Conservation (phyloP, 2,329 filamentous ascomycete genomes). For the Lojkania enalia region DNA sequence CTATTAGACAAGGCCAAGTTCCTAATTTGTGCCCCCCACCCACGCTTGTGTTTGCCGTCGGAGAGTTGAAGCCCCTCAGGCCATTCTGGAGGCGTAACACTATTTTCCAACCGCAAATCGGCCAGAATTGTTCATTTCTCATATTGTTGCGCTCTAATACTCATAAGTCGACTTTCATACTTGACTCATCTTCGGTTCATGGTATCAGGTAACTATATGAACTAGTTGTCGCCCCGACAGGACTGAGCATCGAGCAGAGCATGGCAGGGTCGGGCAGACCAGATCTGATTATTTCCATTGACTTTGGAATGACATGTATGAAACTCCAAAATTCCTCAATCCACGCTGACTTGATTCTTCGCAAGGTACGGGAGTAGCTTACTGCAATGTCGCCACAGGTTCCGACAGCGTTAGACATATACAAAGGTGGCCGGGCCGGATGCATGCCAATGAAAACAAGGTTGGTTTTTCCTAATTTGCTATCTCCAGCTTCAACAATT, state of each 20-base stretch:
- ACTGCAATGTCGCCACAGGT: constrained; percentile 20
- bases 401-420: constrained; percentile 19
- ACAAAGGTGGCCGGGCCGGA: constrained; percentile 55
- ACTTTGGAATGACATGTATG: constrained; percentile 21
- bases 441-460: constrained; percentile 55
- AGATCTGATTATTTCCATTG: constrained; percentile 15
- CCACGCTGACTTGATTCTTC: neutral
- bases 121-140: neutral
- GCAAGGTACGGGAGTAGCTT: constrained; percentile 25
- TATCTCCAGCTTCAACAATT: no score
- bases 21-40: no score
- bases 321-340: no score
- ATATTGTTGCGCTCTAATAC: neutral
- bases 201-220: no score
- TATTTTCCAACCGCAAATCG: neutral
- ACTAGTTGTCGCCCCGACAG: no score
- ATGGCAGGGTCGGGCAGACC: constrained; percentile 7
- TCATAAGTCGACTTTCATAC: neutral
- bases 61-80: no score
- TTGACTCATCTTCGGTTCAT: no score
- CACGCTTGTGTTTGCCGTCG: no score
- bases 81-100: no score
- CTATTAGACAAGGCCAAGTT: no score
- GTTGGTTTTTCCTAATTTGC: no score
- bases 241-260: no score